phyloP scores from a whole-genome alignment of 192 early-diverging fungal genomes.

The Coemansia guatemalensis region DNA sequence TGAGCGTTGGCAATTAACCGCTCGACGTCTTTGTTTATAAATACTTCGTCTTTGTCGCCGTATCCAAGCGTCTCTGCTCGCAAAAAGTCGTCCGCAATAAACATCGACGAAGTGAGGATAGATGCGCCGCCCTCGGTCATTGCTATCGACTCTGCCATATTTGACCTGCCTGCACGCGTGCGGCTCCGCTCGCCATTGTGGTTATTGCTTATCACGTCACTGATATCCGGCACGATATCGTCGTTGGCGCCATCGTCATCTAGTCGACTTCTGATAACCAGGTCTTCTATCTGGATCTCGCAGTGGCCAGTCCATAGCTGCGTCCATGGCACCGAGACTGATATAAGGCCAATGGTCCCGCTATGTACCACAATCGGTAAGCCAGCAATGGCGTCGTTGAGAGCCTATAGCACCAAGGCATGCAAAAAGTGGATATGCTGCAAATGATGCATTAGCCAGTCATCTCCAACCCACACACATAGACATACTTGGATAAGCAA shows the following conservation, averaged over 20 bases:
- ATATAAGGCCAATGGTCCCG: conserved; percentile 69
- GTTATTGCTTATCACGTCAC: conserved; percentile 12
- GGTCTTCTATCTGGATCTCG: conserved; percentile 68
- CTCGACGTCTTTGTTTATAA: conserved; percentile 55
- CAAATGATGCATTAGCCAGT: neutral
- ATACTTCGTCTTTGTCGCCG: conserved; percentile 62
- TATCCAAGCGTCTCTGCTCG: conserved; percentile 60
- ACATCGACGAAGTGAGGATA: conserved; percentile 76
- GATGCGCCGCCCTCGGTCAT: conserved; percentile 62
- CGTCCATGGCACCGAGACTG: conserved; percentile 76
- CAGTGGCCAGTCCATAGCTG: conserved; percentile 82
- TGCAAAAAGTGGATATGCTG: neutral
- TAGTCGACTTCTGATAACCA: conserved; percentile 56
- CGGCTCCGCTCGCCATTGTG: conserved; percentile 14
- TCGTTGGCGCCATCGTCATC: conserved; percentile 14
- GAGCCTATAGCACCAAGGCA: conserved; percentile 54
- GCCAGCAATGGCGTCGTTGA: conserved; percentile 69
- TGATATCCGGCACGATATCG: conserved; percentile 4
- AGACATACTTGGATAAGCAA: neutral
- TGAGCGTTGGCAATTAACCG: conserved; percentile 46
- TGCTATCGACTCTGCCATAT: conserved; percentile 42
- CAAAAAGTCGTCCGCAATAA: conserved; percentile 88
- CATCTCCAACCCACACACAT: neutral
- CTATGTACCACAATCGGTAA: conserved; percentile 69
- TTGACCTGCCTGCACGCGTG: conserved; percentile 8